A percentile compares a stretch with the other conserved stretches of the same genome.
Evolutionary conservation across 1,284 basidiomycete species (phyloP).

Genomic region (Tylopilus sp.): DNA sequence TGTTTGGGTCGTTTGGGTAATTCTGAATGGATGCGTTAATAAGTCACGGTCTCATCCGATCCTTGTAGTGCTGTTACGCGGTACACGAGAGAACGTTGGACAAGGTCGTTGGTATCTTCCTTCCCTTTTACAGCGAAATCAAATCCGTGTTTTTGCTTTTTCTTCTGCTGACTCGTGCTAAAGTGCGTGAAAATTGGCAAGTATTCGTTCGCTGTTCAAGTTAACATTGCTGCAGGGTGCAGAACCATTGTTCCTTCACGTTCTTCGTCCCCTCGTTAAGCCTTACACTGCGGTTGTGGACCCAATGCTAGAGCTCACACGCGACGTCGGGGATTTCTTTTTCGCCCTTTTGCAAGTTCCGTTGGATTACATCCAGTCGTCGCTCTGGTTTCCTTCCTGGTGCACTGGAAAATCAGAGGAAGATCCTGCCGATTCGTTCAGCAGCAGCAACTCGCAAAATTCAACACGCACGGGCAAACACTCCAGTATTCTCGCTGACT

Average conservation of each 20-base stretch:
- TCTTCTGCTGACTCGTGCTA: slow-evolving; percentile 65
- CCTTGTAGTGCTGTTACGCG: slow-evolving; percentile 53
- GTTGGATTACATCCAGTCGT: slow-evolving; percentile 41
- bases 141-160: slow-evolving; percentile 67
- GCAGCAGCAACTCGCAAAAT: slow-evolving; percentile 5
- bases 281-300: slow-evolving; percentile 63
- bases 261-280: slow-evolving; percentile 65
- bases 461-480: slow-evolving; percentile 6
- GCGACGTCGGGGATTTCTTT: slow-evolving; percentile 61
- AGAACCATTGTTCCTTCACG: slow-evolving; percentile 70
- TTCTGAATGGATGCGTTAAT: slow-evolving; percentile 23
- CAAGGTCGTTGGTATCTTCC: slow-evolving; percentile 56
- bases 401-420: slow-evolving; percentile 12
- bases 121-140: slow-evolving; percentile 75
- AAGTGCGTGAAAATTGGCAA: slow-evolving; percentile 45
- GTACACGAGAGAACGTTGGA: slow-evolving; percentile 63
- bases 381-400: slow-evolving; percentile 37
- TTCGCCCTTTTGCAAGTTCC: slow-evolving; percentile 54
- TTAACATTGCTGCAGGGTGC: slow-evolving; percentile 52
- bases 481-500: slow-evolving; percentile 8
- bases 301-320: slow-evolving; percentile 49
- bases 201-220: slow-evolving; percentile 1
- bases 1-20: slow-evolving; percentile 79
- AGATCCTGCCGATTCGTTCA: slow-evolving; percentile 11
- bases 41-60: slow-evolving; percentile 17